phyloP scores from a whole-genome alignment of 352 stramenopile species.

The Phytophthora foliorum region DNA sequence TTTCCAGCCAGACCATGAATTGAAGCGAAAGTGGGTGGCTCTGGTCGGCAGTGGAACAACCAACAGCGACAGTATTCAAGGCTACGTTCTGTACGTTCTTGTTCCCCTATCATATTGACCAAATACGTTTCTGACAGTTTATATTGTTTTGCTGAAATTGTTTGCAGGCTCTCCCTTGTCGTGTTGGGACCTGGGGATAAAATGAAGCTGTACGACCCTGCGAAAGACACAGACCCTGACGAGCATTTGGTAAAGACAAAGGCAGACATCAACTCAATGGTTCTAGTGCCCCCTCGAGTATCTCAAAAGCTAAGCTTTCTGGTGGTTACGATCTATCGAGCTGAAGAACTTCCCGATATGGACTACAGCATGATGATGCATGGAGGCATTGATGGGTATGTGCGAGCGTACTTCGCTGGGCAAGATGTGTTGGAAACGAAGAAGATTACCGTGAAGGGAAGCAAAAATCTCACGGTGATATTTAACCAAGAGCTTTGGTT shows the following conservation, averaged over 20 bases:
- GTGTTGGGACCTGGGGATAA: slow-evolving; percentile 90
- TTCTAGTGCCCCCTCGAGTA: slow-evolving; percentile 84
- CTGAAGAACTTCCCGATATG: slow-evolving; percentile 87
- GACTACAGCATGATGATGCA: slow-evolving; percentile 73
- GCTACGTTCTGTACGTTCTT: slow-evolving; percentile 82
- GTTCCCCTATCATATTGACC: background rate
- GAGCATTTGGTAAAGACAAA: slow-evolving; percentile 55
- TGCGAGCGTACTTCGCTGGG: slow-evolving; percentile 80
- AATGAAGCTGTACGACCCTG: slow-evolving; percentile 66
- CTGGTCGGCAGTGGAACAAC: slow-evolving; percentile 80
- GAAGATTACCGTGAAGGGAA: slow-evolving; percentile 75
- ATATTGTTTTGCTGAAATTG: slow-evolving; percentile 9
- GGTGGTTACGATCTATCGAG: slow-evolving; percentile 81
- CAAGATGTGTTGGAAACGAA: slow-evolving; percentile 77
- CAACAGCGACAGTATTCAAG: slow-evolving; percentile 89
- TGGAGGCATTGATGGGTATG: slow-evolving; percentile 87
- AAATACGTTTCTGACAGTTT: background rate
- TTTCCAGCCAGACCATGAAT: slow-evolving; percentile 86
- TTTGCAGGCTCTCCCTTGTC: slow-evolving; percentile 78
- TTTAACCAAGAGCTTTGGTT: slow-evolving; percentile 92
- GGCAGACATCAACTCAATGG: slow-evolving; percentile 82
- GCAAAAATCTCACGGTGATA: slow-evolving; percentile 46
- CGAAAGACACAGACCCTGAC: slow-evolving; percentile 49
- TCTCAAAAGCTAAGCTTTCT: slow-evolving; percentile 78
- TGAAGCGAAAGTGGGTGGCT: slow-evolving; percentile 92